phyloP scores from a whole-genome alignment of 805 yeast species.

The Saccharomyces kudriavzevii region DNA sequence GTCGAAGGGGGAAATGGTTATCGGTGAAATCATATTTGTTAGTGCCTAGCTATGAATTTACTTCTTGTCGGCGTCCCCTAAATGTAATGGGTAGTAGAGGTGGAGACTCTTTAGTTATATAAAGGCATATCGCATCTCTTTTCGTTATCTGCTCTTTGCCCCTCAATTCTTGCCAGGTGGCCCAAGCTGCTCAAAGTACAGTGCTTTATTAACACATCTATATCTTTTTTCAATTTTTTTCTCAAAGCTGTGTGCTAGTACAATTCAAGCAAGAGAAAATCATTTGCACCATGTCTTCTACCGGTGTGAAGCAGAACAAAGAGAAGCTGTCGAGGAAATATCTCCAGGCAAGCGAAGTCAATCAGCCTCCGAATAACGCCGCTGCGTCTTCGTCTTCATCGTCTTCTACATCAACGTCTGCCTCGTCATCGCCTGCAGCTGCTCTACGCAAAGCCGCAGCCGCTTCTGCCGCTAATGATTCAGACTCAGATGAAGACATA shows the following conservation, averaged over 20 bases:
- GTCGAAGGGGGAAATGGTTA: not conserved
- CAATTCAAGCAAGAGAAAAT: not conserved
- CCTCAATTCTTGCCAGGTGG: not conserved
- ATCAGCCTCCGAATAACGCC: not conserved
- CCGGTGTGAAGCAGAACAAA: not conserved
- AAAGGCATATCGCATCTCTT: not conserved
- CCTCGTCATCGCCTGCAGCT: not conserved
- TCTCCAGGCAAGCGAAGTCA: not conserved
- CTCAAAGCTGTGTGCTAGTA: not conserved
- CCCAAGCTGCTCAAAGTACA: not conserved
- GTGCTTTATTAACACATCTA: not conserved
- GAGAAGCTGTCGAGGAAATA: not conserved
- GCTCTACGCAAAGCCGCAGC: not conserved
- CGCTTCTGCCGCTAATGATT: not conserved
- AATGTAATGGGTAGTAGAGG: not conserved
- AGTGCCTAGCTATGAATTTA: not conserved
- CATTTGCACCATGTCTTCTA: not conserved
- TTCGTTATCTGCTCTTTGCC: not conserved
- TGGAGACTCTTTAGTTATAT: not conserved
- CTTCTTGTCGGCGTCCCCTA: not conserved
- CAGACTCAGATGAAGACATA: slow-evolving; percentile 52
- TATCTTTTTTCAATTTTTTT: not conserved
- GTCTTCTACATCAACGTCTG: not conserved
- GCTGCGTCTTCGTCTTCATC: not conserved
- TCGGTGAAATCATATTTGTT: not conserved